Evolutionary conservation across 1,284 basidiomycete species (phyloP), one percentile per base, ranked within the genome.

Genomic region (Boletellus dicymbophilus): DNA sequence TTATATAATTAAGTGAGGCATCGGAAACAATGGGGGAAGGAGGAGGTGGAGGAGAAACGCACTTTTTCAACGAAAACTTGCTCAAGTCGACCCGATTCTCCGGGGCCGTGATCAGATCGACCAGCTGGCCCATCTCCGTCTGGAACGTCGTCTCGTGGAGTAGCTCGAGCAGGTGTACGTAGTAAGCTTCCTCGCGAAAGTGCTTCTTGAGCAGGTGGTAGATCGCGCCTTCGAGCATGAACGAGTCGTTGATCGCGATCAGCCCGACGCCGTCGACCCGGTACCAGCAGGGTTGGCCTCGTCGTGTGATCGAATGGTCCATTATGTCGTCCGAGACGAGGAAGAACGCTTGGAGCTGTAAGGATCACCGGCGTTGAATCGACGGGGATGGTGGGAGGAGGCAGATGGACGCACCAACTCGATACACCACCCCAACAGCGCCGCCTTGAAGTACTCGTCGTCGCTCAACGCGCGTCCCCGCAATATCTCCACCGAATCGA

Each of bases 251-350:
- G 76, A 99, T 90, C 16, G 97, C 94, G 56, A 98, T 88, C 71
- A 88, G 85, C 46, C 79, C 87, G 49, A 99, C 85, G 23, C 76
- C 72, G 16, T 85, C 82, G 31, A 86, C 71, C 54, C 83, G 81
- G 76, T 96, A 99, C 92, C 93, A 99, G 74, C 96, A 99, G 0
- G 95, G 92, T 69, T 98, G 95, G n/a, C 92, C 90, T n/a, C 96
- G 87, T 36, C 97, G 90, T 7, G 95, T 99, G 62, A 97, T 85
- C 44, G 88, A 93, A 22, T 81, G 72, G 69, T 99, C 97, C 95
- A 98, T 99, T 70, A 99, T 95, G 71, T 99, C 96, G 72, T 99
- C 96, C 21, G 94, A 85, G 49, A 99, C 95, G 49, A 99, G 84
- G 84, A 98, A 98, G 75, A 91, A 98, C 0, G 95, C 94, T 88